Base-by-base conservation (phyloP, 2,329 filamentous ascomycete genomes). In the Epicoccum sorghinum region DNA sequence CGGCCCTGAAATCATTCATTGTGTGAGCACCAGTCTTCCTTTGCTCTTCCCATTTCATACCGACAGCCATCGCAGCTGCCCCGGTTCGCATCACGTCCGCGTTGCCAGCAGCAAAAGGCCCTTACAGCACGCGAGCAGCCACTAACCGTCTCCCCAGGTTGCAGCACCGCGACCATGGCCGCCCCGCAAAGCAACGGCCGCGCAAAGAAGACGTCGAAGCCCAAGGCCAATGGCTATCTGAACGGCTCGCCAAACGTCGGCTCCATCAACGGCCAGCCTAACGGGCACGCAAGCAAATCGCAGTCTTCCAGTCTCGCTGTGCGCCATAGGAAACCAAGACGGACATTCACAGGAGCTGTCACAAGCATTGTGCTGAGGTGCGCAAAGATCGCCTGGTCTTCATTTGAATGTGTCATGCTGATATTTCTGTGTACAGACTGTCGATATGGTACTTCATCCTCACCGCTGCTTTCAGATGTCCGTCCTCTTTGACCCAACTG, bases 401-500 rank as follows among this genome's bases (percentile, higher is more conserved):
- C 14, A 8, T 13, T 3, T 12, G 14, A 14, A 22, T n/a, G 14
- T 33, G 43, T 57, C 4, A 6, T 29, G 27, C 27, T 29, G 9
- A 29, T 9, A 29, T 9, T 29, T 29, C 6, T 29, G 27, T 29
- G 22, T 9, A 7, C 49, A 71, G 93, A 68, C 75, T 97, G 39
- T 75, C 88, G 53, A 89, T 91, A 18, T 99, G 93, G 93, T 96
- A 95, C 73, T 83, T 87, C 32, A 86, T 98, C 60, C 75, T 92
- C 57, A 95, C 89, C 23, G 79, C 95, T 50, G 77, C 93, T 55
- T 89, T 99, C 73, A 86, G 88, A 57, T 99, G 93, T 74, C 93
- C 93, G 10, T 80, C 86, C 3, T 85, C 84, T 7, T 77, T 88
- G 56, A 83, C 87, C 25, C 82, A 85, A 24, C 84, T 95, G 67